A percentile compares a stretch with the other conserved stretches of the same genome.
These are phyloP conservation scores for Aspergillus homomorphus DNA, from an alignment of 495 filamentous ascomycete species.

Conservation along the genomic window DNA sequence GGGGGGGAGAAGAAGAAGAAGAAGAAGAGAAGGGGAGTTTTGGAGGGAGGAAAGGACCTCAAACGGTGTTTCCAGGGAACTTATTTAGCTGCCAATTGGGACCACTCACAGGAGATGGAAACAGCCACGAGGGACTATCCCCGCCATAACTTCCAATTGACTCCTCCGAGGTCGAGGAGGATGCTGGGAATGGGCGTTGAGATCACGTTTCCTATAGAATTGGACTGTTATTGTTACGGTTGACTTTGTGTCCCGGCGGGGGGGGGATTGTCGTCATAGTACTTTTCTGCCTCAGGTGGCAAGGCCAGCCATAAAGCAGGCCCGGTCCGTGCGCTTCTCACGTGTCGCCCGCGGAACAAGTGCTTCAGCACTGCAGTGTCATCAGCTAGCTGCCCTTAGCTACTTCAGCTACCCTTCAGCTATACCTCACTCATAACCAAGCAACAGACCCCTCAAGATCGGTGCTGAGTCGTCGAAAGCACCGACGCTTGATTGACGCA, in stretches of 20 bases:
- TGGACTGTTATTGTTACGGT: background rate
- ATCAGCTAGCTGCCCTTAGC: background rate
- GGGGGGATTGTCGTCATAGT: constrained; percentile 2
- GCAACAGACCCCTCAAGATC: background rate
- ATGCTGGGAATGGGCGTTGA: background rate
- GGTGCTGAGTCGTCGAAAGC: background rate
- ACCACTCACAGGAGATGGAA: constrained; percentile 15
- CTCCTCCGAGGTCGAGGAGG: background rate
- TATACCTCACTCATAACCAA: background rate
- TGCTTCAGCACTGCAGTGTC: background rate
- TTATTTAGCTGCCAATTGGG: constrained; percentile 16
- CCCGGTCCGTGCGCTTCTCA: background rate
- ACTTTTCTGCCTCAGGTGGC: background rate
- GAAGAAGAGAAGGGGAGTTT: too few relatives aligned
- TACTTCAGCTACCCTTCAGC: background rate
- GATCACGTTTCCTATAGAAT: background rate
- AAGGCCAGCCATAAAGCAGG: background rate
- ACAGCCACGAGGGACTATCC: constrained; percentile 5
- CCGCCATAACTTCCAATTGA: constrained; percentile 13
- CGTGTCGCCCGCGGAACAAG: background rate
- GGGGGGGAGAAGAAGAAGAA: constrained; percentile 10
- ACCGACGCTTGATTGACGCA: too few relatives aligned
- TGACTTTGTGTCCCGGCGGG: constrained; percentile 4
- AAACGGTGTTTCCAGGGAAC: constrained; percentile 10
- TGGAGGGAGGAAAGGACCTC: too few relatives aligned